Evolutionary conservation across 441 rosid species (phyloP), one percentile per base, ranked within the genome.

Genomic region (Arabidopsis lyrata): DNA sequence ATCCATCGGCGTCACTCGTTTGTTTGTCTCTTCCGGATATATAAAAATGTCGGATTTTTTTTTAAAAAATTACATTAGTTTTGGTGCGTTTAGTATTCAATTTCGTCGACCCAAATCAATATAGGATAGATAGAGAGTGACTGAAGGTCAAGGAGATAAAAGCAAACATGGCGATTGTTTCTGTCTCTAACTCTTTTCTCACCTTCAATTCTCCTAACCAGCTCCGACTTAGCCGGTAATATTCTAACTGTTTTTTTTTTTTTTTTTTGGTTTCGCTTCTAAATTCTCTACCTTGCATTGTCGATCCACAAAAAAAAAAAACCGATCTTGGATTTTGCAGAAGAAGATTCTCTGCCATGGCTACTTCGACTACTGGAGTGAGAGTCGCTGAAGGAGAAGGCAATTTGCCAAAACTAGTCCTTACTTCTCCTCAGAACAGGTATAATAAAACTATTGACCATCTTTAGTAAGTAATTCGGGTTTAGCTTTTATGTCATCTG

Each of bases 331-430:
- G 10, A 20, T 32, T 16, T 20, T 38, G 72, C 70, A 67, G 79
- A 54, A 68, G 50, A 81, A 84, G 90, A 60, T 70, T 52, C 77
- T 41, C 85, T 42, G 82, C 89, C 2, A 82, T 86, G 90, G 92
- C 95, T 45, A 81, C 85, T 78, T 87, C 75, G 27, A 20, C 93
- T 18, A 66, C 47, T n/a, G 97, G 97, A 66, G 95, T 92, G 64
- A 79, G 78, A 72, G 77, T 88, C 45, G 78, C 96, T 1, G 89
- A 95, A 85, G 97, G 98, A 27, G 86, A 89, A 83, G 97, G 96
- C 74, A 89, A 78, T 76, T 87, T 95, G 68, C 99, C 97, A 0
- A 92, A 89, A 77, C 80, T 95, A 74, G 90, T 92, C 20, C 95
- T 95, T 48, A 83, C 93, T 71, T 88, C 97, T 62, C 80, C 91